Percentiles rank a stretch among this genome's conserved stretches.
Conservation (phyloP, 371 early-diverging fungal species). For the Syncephalastrum racemosum region DNA sequence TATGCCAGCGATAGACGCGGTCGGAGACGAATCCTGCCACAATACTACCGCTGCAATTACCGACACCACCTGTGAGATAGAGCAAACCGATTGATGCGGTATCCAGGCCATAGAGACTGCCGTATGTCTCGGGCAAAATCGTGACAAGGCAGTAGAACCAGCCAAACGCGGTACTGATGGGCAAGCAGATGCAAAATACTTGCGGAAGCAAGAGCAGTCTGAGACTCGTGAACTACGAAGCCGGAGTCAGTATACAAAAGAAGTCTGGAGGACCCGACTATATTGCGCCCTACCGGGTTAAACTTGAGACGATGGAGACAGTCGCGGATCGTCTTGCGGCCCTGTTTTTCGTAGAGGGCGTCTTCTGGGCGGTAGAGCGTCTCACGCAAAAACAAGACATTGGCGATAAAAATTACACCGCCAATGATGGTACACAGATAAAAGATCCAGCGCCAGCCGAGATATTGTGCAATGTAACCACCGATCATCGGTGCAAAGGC, state of each 20-base stretch:
- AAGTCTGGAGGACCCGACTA: too few species aligned
- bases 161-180: conserved; percentile 41
- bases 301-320: conserved; percentile 23
- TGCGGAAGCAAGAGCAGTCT: conserved; percentile 20
- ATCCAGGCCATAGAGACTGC: conserved; percentile 37
- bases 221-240: conserved; percentile 30
- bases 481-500: conserved; percentile 56
- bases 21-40: conserved; percentile 41
- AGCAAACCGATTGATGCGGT: conserved; percentile 49
- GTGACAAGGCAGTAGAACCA: conserved; percentile 52
- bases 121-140: conserved; percentile 41
- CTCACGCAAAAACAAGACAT: conserved; percentile 52
- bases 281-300: conserved; percentile 31
- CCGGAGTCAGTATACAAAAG: not conserved
- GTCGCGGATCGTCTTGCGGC: not conserved
- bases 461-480: conserved; percentile 50
- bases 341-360: conserved; percentile 1
- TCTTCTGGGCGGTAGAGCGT: conserved; percentile 31
- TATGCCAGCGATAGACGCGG: conserved; percentile 18
- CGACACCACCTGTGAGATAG: conserved; percentile 52
- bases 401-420: conserved; percentile 37
- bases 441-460: conserved; percentile 62
- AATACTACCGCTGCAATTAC: conserved; percentile 44
- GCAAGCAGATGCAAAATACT: conserved; percentile 24
- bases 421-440: conserved; percentile 54